Evolutionary conservation across 768 basidiomycete species (phyloP), one percentile per base, ranked within the genome.

Genomic region (Gymnopilus junonius): DNA sequence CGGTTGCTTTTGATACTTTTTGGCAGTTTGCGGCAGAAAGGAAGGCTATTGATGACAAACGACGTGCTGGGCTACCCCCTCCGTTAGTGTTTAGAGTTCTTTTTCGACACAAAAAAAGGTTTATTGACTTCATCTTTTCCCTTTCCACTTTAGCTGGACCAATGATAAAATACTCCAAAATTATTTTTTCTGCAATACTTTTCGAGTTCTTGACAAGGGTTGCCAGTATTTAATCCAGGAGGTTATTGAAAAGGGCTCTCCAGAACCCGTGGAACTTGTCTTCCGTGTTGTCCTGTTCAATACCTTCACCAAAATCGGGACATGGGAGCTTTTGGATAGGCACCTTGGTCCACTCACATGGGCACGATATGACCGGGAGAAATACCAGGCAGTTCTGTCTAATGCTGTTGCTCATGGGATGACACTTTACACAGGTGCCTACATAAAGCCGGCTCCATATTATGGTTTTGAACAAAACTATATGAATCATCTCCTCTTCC

Each of bases 271-370:
- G 14, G 92, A 94, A 72, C 72, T 91, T 57, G 82, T 85, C 23
- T 94, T 94, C 66, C 88, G 92, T 46, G 82, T 93, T 59, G 62
- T 82, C 17, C 79, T 94, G 40, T 94, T 90, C 80, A 89, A 88
- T 68, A 79, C 78, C 12, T 94, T 90, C 77, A 91, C 88, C 66
- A 86, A 76, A 66, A 87, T 89, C 45, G 84, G 84, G 61, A 93
- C 92, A 8, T 94, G 90, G 85, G 83, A 91, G 71, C 75, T 82
- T 17, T 77, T 94, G 27, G 76, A 77, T 51, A 59, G 73, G 8
- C 71, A 82, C 3, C 77, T 92, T 23, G 85, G 88, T 15, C 79
- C 83, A 14, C 79, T 89, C 54, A 89, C 83, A 39, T 93, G 88
- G 89, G 69, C 76, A 50, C 75, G 75, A 15, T 94, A 87, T 68